Percentiles rank a stretch among this genome's conserved stretches.
phyloP scores from a whole-genome alignment of 768 basidiomycete genomes.

The Boletellus sp. region DNA sequence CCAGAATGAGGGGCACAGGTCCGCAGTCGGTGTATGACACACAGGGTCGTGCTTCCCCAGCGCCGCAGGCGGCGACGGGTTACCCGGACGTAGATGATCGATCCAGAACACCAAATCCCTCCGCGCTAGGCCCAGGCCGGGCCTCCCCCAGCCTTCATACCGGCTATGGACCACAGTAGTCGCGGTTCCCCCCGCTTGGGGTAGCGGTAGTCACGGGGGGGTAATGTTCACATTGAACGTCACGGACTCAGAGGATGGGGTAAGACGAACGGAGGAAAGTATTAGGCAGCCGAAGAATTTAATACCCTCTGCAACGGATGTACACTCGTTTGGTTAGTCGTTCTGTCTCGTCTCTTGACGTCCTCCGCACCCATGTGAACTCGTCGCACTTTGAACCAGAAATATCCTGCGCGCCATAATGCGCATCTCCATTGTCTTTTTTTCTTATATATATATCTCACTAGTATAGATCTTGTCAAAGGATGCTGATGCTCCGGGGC shows the following conservation, averaged over 20 bases:
- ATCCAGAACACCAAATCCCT: conserved; percentile 29
- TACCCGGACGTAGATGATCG: conserved; percentile 33
- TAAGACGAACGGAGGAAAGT: conserved; percentile 8
- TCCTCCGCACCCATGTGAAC: conserved; percentile 7
- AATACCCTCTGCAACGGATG: conserved; percentile 18
- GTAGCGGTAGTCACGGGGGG: neutral
- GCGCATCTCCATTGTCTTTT: conserved; percentile 21
- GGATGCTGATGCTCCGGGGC: conserved; percentile 10
- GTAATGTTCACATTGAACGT: conserved; percentile 8
- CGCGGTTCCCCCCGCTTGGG: neutral
- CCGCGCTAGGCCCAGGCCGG: conserved; percentile 27
- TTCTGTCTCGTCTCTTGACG: neutral
- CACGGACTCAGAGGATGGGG: conserved; percentile 5
- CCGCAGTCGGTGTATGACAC: conserved; percentile 40
- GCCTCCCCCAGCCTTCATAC: conserved; percentile 46
- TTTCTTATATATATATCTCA: conserved; percentile 7
- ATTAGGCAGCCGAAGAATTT: conserved; percentile 13
- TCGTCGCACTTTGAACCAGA: conserved; percentile 8
- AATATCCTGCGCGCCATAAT: conserved; percentile 8
- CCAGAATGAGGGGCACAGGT: conserved; percentile 38
- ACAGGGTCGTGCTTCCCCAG: conserved; percentile 37
- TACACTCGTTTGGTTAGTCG: conserved; percentile 28
- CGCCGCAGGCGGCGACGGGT: conserved; percentile 38
- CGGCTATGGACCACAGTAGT: conserved; percentile 40
- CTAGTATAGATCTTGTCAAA: conserved; percentile 23